These are phyloP conservation scores for Isabelozyma pseudorhagii DNA, from an alignment of 805 yeast genomes.

Conservation along the genomic window DNA sequence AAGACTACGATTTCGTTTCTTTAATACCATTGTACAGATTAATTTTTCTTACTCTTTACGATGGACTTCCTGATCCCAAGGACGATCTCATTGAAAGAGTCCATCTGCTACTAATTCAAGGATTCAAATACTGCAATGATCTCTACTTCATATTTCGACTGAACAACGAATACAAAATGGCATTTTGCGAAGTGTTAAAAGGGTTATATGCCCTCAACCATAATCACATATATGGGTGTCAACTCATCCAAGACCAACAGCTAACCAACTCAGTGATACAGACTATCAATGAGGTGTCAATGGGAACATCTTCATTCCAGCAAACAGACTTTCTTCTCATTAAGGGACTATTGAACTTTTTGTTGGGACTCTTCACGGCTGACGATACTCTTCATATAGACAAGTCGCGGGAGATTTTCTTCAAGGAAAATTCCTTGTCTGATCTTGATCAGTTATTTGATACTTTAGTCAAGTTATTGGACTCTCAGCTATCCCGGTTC, in stretches of 20 bases:
- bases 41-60: conserved; percentile 21
- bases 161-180: conserved; percentile 5
- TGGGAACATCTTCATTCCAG: not conserved
- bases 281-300: not conserved
- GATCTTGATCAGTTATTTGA: conserved; percentile 1
- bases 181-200: conserved; percentile 19
- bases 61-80: conserved; percentile 10
- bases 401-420: not conserved
- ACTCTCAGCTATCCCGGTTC: not conserved
- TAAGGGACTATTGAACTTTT: conserved; percentile 8
- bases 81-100: conserved; percentile 6
- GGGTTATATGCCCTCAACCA: conserved; percentile 23
- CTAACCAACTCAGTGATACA: not conserved
- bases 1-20: conserved; percentile 6
- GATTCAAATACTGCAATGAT: conserved; percentile 11
- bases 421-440: not conserved
- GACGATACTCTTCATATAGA: not conserved
- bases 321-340: conserved; percentile 1
- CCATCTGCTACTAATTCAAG: conserved; percentile 8
- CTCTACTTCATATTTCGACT: not conserved
- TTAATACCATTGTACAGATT: conserved; percentile 22
- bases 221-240: conserved; percentile 8
- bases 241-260: not conserved
- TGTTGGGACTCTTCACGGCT: conserved; percentile 7
- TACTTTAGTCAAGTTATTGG: conserved; percentile 5